Evolutionary conservation across 2,329 filamentous ascomycete genomes (phyloP).

Genomic region (Fusarium sp.): DNA sequence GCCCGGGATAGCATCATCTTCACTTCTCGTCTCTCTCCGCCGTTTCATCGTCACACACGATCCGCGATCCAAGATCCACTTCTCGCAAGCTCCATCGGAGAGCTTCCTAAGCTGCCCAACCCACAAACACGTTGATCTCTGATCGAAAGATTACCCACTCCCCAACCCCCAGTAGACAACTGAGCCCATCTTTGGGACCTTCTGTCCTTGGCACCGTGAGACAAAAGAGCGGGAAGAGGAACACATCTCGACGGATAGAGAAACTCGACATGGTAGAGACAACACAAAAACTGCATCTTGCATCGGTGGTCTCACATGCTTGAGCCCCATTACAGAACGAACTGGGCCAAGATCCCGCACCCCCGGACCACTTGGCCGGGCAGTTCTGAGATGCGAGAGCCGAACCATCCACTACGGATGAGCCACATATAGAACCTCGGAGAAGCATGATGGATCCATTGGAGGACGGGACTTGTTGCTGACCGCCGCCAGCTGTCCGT

Average conservation of each 20-base stretch:
- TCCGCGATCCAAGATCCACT: constrained; percentile 37
- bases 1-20: not conserved
- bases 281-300: not conserved
- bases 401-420: not conserved
- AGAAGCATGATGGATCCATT: not conserved
- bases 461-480: not conserved
- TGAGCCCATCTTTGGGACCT: not conserved
- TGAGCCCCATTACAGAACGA: not conserved
- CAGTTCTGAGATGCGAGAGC: constrained; percentile 7
- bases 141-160: constrained; percentile 32
- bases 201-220: not conserved
- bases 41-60: constrained; percentile 27
- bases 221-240: not conserved
- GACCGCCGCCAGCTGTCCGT: not conserved
- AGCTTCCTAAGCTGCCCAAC: constrained; percentile 22
- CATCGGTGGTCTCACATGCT: not conserved
- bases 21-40: not conserved
- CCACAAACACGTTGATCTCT: constrained; percentile 3
- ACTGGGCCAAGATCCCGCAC: constrained; percentile 1
- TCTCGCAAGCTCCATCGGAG: constrained; percentile 22
- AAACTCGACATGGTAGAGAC: not conserved
- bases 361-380: constrained; percentile 14
- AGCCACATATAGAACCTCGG: not conserved
- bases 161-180: not conserved
- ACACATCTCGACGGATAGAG: not conserved